These are phyloP conservation scores for Candida silvicultrix DNA, from an alignment of 805 yeast species.

Conservation along the genomic window DNA sequence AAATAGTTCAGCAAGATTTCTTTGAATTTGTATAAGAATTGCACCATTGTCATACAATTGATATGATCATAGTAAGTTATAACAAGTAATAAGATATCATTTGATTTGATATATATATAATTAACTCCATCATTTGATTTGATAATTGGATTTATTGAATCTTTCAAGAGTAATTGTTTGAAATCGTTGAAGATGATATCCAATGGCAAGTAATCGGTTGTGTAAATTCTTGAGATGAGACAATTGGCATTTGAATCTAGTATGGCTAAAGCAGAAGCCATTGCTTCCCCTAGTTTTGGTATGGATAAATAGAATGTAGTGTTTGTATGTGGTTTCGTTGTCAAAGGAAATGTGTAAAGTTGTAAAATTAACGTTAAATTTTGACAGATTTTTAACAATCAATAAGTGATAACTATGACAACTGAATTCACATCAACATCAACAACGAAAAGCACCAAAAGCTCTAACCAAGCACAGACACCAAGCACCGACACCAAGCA, in stretches of 20 bases:
- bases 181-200: conserved; percentile 48
- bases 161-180: conserved; percentile 45
- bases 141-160: conserved; percentile 25
- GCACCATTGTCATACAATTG: conserved; percentile 51
- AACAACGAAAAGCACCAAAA: too few relatives aligned
- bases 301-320: not conserved
- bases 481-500: too few relatives aligned
- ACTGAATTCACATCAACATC: conserved; percentile 18
- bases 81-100: conserved; percentile 32
- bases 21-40: conserved; percentile 46
- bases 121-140: conserved; percentile 32
- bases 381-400: not conserved
- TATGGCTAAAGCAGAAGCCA: conserved; percentile 70
- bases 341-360: too few relatives aligned
- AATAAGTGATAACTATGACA: too few relatives aligned
- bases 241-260: conserved; percentile 65
- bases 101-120: conserved; percentile 47
- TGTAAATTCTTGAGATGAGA: conserved; percentile 61
- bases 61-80: conserved; percentile 23
- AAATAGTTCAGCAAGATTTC: conserved; percentile 41
- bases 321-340: not conserved
- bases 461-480: too few relatives aligned
- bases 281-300: conserved; percentile 10
- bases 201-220: conserved; percentile 57
- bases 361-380: not conserved